Evolutionary conservation across 2,329 filamentous ascomycete species (phyloP).

Genomic region (Plectosphaerella plurivora): DNA sequence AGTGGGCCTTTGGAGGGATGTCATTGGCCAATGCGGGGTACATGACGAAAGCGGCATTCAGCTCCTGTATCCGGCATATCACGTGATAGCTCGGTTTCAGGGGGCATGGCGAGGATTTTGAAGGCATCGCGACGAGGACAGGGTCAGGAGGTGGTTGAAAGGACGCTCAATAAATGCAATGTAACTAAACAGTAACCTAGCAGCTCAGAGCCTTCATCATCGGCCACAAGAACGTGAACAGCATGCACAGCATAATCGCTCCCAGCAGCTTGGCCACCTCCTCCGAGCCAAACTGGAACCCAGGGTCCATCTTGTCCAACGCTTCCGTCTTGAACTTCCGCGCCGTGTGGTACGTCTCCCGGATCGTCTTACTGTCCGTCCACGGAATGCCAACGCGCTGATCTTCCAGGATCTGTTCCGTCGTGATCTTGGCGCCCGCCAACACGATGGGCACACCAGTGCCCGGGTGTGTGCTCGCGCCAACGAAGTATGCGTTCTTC

Average conservation of each 20-base stretch:
- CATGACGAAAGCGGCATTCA: too few relatives aligned
- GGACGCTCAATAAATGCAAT: too few relatives aligned
- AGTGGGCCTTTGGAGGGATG: neutral
- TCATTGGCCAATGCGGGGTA: too few relatives aligned
- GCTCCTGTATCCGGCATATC: too few relatives aligned
- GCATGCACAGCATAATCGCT: neutral
- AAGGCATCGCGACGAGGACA: too few relatives aligned
- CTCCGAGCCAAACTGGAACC: conserved; percentile 11
- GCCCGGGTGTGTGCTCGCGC: conserved; percentile 70
- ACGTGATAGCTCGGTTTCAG: too few relatives aligned
- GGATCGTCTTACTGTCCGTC: conserved; percentile 7
- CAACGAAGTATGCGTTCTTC: conserved; percentile 62
- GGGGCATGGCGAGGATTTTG: too few relatives aligned
- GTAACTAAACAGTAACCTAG: neutral
- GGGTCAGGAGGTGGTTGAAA: too few relatives aligned
- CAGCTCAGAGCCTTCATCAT: neutral
- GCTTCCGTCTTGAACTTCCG: conserved; percentile 3
- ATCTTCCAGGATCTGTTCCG: conserved; percentile 37
- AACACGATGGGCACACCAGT: conserved; percentile 72
- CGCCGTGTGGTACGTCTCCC: neutral
- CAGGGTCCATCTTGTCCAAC: conserved; percentile 7
- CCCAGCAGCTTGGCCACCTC: conserved; percentile 7
- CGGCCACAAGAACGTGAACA: neutral
- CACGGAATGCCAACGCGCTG: conserved; percentile 22
- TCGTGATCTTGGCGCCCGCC: conserved; percentile 60